Evolutionary conservation across 1,284 basidiomycete species (phyloP).

Genomic region (Leccinum subrobustum): DNA sequence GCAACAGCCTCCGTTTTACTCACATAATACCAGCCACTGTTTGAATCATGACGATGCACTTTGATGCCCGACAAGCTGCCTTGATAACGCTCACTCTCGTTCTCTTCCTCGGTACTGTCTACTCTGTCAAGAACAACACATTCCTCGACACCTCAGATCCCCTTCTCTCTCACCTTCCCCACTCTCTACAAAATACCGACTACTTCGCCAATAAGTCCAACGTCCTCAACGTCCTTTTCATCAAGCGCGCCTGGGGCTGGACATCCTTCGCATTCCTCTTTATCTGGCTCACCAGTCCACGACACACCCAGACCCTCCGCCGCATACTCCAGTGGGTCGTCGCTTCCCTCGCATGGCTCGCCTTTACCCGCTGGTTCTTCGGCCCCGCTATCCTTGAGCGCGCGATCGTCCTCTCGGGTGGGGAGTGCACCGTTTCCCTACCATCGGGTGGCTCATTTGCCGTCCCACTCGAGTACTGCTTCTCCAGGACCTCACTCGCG

Average conservation of each 20-base stretch:
- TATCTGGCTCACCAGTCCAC: constrained; percentile 18
- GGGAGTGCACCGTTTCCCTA: constrained; percentile 71
- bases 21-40: no score
- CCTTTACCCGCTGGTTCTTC: constrained; percentile 65
- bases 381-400: constrained; percentile 72
- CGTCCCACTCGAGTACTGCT: constrained; percentile 51
- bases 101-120: no score
- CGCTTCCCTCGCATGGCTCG: constrained; percentile 70
- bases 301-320: constrained; percentile 42
- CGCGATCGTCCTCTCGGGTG: constrained; percentile 75
- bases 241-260: no score
- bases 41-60: constrained; percentile 24
- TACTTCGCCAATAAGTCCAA: no score
- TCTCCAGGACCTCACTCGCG: constrained; percentile 49
- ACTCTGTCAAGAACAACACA: no score
- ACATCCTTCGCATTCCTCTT: no score
- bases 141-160: no score
- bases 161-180: no score
- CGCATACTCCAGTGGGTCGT: constrained; percentile 54
- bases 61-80: constrained; percentile 1
- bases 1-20: background rate
- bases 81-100: no score
- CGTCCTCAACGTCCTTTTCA: no score
- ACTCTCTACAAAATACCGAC: no score
- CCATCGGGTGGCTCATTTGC: constrained; percentile 34